Base-by-base conservation (phyloP, 495 filamentous ascomycete genomes). In the Aspergillus conjunctus region DNA sequence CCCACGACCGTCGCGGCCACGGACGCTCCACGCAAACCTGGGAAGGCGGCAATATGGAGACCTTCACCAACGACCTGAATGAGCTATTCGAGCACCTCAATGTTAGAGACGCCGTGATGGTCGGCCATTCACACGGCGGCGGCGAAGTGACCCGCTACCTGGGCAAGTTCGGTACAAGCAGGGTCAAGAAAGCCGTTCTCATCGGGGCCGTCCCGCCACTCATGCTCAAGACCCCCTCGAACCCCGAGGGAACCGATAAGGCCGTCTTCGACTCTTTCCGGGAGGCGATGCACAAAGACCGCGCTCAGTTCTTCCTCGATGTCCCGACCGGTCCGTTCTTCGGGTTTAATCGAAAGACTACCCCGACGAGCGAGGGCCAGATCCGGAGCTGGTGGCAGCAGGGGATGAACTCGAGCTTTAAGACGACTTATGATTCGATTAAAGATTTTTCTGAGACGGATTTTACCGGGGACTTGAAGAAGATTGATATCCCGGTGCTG, bases 321-420 rank as follows among this genome's bases (percentile, higher is more conserved):
- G 66, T 79, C 33, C 73, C 74, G 6, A 73, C 62, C 9, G 73
- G 74, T 12, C 74, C 76, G n/a, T 79, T 78, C 64, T 78, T 78
- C 51, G 69, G 68, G 8, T 78, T 74, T 53, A 78, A 79, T 52
- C 69, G 70, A n/a, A 60, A 70, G 32, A 67, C 68, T 21, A 70
- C 62, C 8, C 62, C 68, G 61, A 64, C 62, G 41, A 73, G 68
- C 43, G 67, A 75, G 54, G 75, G 73, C 0, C 66, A 74, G 22
- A 73, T 79, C 46, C 59, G 75, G 6, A 72, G 66, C 49, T 79
- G 75, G 77, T 79, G 68, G 63, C 59, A 65, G 54, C 73, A 76
- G 62, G 67, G 75, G n/a, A 78, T 79, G 75, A 68, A 65, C 54
- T 64, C 69, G 26, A 68, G 74, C 32, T 73, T 74, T 56, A 76